phyloP scores from a whole-genome alignment of 768 basidiomycete species.

The Coprinellus micaceus region DNA sequence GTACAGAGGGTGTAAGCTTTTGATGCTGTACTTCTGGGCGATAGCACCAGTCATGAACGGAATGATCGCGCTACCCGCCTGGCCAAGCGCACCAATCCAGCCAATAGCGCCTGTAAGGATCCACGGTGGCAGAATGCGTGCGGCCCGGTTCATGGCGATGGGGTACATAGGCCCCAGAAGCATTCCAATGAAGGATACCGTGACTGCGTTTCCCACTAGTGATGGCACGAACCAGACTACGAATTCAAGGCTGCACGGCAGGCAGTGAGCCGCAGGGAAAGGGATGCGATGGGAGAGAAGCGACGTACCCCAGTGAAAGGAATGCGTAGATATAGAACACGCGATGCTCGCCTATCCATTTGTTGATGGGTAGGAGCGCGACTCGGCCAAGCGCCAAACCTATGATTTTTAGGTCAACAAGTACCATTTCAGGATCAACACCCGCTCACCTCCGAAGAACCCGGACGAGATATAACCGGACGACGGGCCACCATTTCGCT shows the following conservation, averaged over 20 bases:
- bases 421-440: too few relatives aligned
- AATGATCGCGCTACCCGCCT: constrained; percentile 68
- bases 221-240: constrained; percentile 69
- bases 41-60: constrained; percentile 75
- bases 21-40: constrained; percentile 58
- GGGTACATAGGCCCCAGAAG: constrained; percentile 75
- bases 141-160: constrained; percentile 67
- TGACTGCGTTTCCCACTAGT: constrained; percentile 60
- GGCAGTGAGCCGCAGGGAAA: background rate
- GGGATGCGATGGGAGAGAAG: background rate
- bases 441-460: constrained; percentile 41
- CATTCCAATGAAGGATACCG: constrained; percentile 61
- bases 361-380: constrained; percentile 52
- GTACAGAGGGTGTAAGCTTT: constrained; percentile 59
- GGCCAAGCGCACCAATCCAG: constrained; percentile 67
- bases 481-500: constrained; percentile 33
- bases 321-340: constrained; percentile 50
- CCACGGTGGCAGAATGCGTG: constrained; percentile 66
- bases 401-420: too few relatives aligned
- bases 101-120: constrained; percentile 63
- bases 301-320: constrained; percentile 46
- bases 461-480: constrained; percentile 56
- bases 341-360: constrained; percentile 54
- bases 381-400: constrained; percentile 59
- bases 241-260: constrained; percentile 50